phyloP scores from a whole-genome alignment of 495 filamentous ascomycete genomes.

The Talaromyces nanjingensis region DNA sequence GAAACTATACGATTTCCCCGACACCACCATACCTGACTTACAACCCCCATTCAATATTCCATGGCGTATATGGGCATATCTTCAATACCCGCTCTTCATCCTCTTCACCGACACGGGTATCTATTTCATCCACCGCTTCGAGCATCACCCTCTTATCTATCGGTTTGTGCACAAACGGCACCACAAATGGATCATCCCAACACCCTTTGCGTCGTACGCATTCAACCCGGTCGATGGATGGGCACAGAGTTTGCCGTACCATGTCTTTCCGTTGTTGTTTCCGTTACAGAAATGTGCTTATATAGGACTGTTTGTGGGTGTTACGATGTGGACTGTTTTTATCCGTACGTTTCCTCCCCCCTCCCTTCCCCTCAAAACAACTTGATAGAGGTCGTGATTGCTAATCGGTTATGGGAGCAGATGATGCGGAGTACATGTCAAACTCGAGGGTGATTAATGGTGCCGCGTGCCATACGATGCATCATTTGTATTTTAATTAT shows the following conservation, averaged over 20 bases:
- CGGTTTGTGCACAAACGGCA: conserved; percentile 72
- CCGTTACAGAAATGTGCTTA: conserved; percentile 70
- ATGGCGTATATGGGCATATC: conserved; percentile 41
- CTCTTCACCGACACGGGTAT: conserved; percentile 69
- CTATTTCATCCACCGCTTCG: conserved; percentile 70
- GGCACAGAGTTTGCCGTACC: conserved; percentile 65
- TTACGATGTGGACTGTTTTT: conserved; percentile 77
- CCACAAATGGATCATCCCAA: conserved; percentile 88
- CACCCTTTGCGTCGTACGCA: conserved; percentile 64
- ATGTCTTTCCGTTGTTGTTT: conserved; percentile 70
- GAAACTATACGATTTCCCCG: conserved; percentile 53
- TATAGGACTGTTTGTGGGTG: conserved; percentile 61
- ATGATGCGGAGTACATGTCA: conserved; percentile 71
- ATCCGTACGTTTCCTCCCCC: conserved; percentile 40
- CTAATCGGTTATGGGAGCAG: neutral
- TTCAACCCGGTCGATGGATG: conserved; percentile 75
- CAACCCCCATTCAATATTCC: conserved; percentile 39
- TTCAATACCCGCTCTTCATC: conserved; percentile 70
- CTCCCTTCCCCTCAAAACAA: neutral
- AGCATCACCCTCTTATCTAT: conserved; percentile 63
- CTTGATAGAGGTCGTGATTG: neutral
- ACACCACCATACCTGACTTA: conserved; percentile 26
- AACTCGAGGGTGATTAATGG: conserved; percentile 68
- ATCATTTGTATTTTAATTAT: conserved; percentile 76
- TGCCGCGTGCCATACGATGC: conserved; percentile 74